A percentile compares a stretch with the other conserved stretches of the same genome.
Conservation (phyloP, 345 rosid genomes). For the Populus tremula region DNA sequence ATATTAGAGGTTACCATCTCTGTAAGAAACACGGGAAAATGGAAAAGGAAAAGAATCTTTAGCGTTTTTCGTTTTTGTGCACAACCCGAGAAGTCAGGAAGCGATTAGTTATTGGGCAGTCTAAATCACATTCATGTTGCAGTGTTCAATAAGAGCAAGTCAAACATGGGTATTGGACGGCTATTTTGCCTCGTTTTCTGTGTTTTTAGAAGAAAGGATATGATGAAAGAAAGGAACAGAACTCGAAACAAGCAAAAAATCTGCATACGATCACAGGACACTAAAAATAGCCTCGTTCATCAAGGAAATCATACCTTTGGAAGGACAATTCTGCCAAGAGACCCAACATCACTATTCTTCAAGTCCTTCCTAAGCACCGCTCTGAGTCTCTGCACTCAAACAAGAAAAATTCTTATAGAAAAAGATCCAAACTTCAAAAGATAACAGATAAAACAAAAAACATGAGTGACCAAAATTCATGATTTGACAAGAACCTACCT, state of each 20-base stretch:
- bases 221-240: background rate
- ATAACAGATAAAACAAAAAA: background rate
- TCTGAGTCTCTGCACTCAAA: constrained; percentile 50
- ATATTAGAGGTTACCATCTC: background rate
- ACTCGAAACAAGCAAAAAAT: constrained; percentile 8
- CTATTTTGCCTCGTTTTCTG: constrained; percentile 8
- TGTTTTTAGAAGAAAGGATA: background rate
- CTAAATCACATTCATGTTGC: constrained; percentile 23
- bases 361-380: constrained; percentile 53
- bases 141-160: constrained; percentile 22
- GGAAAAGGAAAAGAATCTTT: background rate
- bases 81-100: constrained; percentile 28
- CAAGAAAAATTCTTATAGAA: background rate
- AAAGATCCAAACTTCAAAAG: background rate
- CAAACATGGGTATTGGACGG: constrained; percentile 23
- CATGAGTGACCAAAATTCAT: background rate
- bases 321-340: constrained; percentile 75
- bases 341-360: constrained; percentile 82
- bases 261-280: background rate
- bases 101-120: constrained; percentile 21
- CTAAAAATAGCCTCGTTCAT: constrained; percentile 1
- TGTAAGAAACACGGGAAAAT: background rate
- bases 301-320: constrained; percentile 64
- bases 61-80: constrained; percentile 14
- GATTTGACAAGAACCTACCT: constrained; percentile 30